Evolutionary conservation across 148 eudicot species (phyloP), one percentile per base, ranked within the genome.

Genomic region (Rhododendron griersonianum): DNA sequence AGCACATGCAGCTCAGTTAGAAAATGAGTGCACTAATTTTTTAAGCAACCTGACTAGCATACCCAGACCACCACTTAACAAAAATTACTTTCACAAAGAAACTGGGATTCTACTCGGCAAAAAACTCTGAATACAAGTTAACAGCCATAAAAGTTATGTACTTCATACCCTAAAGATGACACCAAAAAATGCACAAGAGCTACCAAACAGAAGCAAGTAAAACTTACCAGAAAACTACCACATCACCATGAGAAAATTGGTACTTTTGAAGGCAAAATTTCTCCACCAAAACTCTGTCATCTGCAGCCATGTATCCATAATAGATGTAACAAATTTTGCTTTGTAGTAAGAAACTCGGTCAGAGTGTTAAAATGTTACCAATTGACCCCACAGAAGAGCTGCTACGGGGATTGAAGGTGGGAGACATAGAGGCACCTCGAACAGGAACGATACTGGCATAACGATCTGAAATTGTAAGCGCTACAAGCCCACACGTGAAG

Each of bases 401-500:
- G 53, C 82, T n/a, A 47, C 50, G 87, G 83, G 99, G 98, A 89
- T 96, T 96, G n/a, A 96, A 85, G 28, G 98, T 92, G 23, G 99
- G 99, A 85, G 96, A 93, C 99, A 96, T 96, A 51, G 99, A 96
- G 41, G 41, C 51, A 30, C 98, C 99, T 5, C 91, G 84, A 90
- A 96, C 85, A 47, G 90, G 91, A 9, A 89, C 79, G 77, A 95
- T 30, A 86, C 95, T 90, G 14, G 88, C 96, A 85, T 86, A 92
- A 44, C 94, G 92, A 90, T 96, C 99, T 37, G 96, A 93, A 86
- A 96, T 44, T 13, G 98, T 93, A 79, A 96, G 79, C 47, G 91
- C 91, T 87, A 96, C 87, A 50, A 97, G 86, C 83, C 99, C 95
- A 74, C 85, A 86, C 0, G 98, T 93, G 87, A 95, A 85, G 80